Percentiles rank a stretch among this genome's conserved stretches.
phyloP scores from a whole-genome alignment of 148 eudicot species.

The Polygonum maritimum region DNA sequence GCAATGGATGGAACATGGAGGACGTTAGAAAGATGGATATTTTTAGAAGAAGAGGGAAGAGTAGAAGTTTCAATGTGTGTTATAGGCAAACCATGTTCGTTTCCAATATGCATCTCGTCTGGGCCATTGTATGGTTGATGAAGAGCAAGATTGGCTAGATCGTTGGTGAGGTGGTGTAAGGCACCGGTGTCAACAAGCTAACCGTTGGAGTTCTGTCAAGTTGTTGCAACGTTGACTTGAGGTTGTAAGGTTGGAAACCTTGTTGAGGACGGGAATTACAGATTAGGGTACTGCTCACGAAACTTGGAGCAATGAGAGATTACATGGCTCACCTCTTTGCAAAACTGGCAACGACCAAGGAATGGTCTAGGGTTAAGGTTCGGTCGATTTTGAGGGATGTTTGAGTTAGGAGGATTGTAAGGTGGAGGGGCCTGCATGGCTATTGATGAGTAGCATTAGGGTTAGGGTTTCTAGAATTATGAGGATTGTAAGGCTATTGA shows the following conservation, averaged over 20 bases:
- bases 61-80: background rate
- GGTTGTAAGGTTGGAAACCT: background rate
- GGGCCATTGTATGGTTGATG: background rate
- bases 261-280: background rate
- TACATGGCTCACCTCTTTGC: background rate
- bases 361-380: background rate
- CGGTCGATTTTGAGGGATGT: too few relatives aligned
- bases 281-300: background rate
- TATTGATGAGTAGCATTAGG: too few relatives aligned
- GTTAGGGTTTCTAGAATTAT: too few relatives aligned
- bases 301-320: background rate
- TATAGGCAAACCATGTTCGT: background rate
- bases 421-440: too few relatives aligned
- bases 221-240: background rate
- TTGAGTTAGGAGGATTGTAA: too few relatives aligned
- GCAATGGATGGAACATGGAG: background rate
- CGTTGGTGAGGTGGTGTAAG: background rate
- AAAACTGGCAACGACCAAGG: background rate
- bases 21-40: background rate
- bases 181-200: background rate
- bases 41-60: background rate
- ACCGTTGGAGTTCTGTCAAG: too few relatives aligned
- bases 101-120: background rate
- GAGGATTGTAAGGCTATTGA: too few relatives aligned
- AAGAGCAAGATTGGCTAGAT: background rate